Conservation (phyloP, 2,329 filamentous ascomycete genomes). For the Ceratocystis papillata region DNA sequence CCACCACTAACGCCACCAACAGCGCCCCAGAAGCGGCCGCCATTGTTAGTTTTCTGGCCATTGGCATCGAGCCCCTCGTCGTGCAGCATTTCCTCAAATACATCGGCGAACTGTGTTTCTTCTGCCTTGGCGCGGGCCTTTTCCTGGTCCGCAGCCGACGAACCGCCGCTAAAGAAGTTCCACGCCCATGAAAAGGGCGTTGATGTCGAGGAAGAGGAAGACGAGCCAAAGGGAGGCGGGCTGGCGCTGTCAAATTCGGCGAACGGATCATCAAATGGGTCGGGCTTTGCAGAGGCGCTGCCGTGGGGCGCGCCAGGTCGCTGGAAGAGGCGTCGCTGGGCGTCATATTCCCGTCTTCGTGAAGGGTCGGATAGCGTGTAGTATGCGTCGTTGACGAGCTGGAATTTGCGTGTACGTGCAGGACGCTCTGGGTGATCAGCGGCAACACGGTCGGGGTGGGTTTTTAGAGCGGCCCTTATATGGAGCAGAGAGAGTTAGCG, state of each 20-base stretch:
- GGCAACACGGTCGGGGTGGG: conserved; percentile 84
- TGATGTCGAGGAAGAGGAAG: conserved; percentile 35
- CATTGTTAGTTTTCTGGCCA: conserved; percentile 29
- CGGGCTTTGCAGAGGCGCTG: conserved; percentile 17
- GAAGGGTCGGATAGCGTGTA: conserved; percentile 73
- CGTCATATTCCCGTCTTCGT: conserved; percentile 75
- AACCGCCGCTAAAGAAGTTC: conserved; percentile 44
- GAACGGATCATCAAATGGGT: conserved; percentile 35
- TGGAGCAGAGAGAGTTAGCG: background rate
- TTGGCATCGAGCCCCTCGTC: conserved; percentile 74
- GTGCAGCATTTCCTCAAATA: conserved; percentile 83
- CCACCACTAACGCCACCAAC: conserved; percentile 78
- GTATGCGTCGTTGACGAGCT: conserved; percentile 87
- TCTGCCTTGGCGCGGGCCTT: conserved; percentile 45
- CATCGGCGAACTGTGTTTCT: conserved; percentile 74
- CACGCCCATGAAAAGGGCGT: conserved; percentile 67
- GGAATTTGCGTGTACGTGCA: conserved; percentile 74
- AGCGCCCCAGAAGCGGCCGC: conserved; percentile 68
- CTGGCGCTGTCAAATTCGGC: conserved; percentile 34
- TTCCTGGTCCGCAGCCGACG: conserved; percentile 31
- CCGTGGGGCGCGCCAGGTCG: conserved; percentile 25
- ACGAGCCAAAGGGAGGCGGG: background rate
- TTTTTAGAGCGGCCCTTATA: conserved; percentile 70
- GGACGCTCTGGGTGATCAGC: conserved; percentile 72
- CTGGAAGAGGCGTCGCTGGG: conserved; percentile 39